phyloP scores from a whole-genome alignment of 2,329 filamentous ascomycete species.

The Sporothrix pseudoabietina region DNA sequence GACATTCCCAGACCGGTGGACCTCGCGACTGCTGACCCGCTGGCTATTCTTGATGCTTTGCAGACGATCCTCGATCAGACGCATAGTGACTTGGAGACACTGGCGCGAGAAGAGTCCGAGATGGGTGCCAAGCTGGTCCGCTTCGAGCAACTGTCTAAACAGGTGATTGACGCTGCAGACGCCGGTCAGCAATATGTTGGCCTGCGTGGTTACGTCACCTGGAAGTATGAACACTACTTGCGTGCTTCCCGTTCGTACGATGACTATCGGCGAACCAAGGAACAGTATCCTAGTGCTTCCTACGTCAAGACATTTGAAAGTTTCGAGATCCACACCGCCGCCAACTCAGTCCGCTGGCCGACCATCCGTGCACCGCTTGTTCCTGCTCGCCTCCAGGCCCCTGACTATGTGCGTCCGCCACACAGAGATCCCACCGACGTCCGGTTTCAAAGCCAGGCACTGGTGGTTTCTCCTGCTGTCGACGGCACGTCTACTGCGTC shows the following conservation, averaged over 20 bases:
- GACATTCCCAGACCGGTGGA: slow-evolving; percentile 6
- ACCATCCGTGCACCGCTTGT: background rate
- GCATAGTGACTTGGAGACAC: background rate
- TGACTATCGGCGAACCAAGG: slow-evolving; percentile 17
- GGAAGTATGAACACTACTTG: background rate
- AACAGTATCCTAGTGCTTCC: background rate
- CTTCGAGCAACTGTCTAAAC: background rate
- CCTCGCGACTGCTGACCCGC: background rate
- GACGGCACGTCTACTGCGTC: background rate
- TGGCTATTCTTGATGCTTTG: background rate
- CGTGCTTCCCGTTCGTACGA: background rate
- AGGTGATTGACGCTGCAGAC: slow-evolving; percentile 3
- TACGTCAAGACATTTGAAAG: slow-evolving; percentile 14
- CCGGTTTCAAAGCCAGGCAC: background rate
- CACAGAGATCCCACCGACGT: slow-evolving; percentile 3
- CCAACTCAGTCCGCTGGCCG: background rate
- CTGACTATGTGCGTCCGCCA: background rate
- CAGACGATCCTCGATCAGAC: slow-evolving; percentile 18
- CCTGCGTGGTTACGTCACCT: slow-evolving; percentile 7
- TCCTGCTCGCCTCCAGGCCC: background rate
- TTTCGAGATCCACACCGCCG: slow-evolving; percentile 9
- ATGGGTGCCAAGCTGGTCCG: background rate
- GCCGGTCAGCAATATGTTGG: background rate
- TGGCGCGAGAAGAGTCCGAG: slow-evolving; percentile 6
- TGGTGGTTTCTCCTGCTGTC: too few relatives aligned